phyloP scores from a whole-genome alignment of 1,139 yeast species.

The Zygotorulaspora mrakii region DNA sequence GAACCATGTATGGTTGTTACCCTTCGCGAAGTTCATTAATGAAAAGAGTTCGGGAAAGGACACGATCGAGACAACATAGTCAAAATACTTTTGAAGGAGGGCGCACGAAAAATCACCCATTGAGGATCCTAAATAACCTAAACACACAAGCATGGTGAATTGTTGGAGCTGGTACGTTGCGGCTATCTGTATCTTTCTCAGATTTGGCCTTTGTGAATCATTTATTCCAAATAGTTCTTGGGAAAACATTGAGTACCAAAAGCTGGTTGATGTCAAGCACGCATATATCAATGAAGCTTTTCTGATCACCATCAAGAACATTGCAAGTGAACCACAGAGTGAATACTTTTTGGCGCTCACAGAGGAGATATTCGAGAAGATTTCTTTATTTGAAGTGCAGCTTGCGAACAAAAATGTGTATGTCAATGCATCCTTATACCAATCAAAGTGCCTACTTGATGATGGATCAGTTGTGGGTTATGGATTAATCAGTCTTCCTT shows the following conservation, averaged over 20 bases:
- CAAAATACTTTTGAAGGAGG: neutral
- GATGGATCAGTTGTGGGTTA: constrained; percentile 38
- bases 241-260: constrained; percentile 36
- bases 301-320: constrained; percentile 55
- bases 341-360: constrained; percentile 56
- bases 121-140: constrained; percentile 4
- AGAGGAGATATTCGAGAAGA: constrained; percentile 41
- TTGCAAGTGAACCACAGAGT: constrained; percentile 49
- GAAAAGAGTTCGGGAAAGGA: constrained; percentile 3
- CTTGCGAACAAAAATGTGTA: constrained; percentile 37
- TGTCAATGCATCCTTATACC: constrained; percentile 36
- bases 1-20: constrained; percentile 9
- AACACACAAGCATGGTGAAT: constrained; percentile 10
- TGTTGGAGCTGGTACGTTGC: constrained; percentile 13
- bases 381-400: constrained; percentile 49
- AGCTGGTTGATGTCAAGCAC: constrained; percentile 60
- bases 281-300: constrained; percentile 65
- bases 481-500: constrained; percentile 53
- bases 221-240: constrained; percentile 35
- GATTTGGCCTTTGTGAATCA: constrained; percentile 11
- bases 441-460: constrained; percentile 33
- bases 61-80: neutral
- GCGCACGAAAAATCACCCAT: constrained; percentile 1
- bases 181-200: constrained; percentile 12
- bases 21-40: constrained; percentile 6